Base-by-base conservation (phyloP, 345 rosid species). In the Balakata baccata region DNA sequence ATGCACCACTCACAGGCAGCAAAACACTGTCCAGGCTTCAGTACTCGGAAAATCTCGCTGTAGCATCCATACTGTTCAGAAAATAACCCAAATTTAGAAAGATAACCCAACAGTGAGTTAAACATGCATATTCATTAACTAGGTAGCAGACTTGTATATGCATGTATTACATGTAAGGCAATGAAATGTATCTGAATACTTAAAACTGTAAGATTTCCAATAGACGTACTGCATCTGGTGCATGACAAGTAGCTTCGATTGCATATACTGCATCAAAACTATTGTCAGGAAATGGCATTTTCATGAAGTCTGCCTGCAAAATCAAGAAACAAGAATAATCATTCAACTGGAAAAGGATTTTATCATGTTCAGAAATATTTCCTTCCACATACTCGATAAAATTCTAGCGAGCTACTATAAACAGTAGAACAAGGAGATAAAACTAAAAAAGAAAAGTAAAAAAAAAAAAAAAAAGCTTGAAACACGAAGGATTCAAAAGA, bases 211-310 rank as follows among this genome's bases (percentile, higher is more conserved):
- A 43, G 46, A 43, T 43, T 43, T 43, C 4, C 46, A 1, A 43
- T 43, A 43, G 71, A 76, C 89, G 51, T 90, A 89, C 98, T 11
- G 87, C 96, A 87, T 94, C 94, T 37, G 97, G 96, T 62, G 97
- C 98, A 66, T 92, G 96, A 84, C 98, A 92, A 43, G 97, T 92
- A 64, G 98, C 98, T 86, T 94, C 96, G n/a, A 94, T 89, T 37
- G 98, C 98, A 84, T 87, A 94, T 37, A 88, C 83, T 49, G 96
- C 98, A 77, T 94, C 98, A 50, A 87, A 94, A 75, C 77, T 88
- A 77, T 87, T 86, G 51, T 90, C 97, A 66, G 94, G 86, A 78
- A 94, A 84, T 65, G 97, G 97, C 96, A 92, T 90, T 76, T 94
- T 87, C 98, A 94, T 94, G 81, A 94, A 94, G 84, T 94, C 97